phyloP scores from a whole-genome alignment of 768 basidiomycete genomes.

The Leccinum subgranulosum region DNA sequence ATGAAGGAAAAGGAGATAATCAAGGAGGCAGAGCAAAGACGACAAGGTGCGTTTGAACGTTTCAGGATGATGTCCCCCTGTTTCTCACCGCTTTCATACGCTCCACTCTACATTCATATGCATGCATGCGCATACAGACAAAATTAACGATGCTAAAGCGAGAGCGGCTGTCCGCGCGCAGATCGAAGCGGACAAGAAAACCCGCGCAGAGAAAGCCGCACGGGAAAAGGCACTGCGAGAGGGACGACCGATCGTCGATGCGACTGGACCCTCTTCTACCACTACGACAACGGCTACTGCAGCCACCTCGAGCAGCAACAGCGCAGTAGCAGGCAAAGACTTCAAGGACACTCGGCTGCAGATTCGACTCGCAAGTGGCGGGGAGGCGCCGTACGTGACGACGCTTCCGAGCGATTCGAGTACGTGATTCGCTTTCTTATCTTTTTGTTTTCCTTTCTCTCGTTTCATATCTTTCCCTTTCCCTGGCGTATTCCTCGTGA shows the following conservation, averaged over 20 bases:
- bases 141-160: slow-evolving; percentile 84
- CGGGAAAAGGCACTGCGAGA: slow-evolving; percentile 90
- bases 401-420: slow-evolving; percentile 77
- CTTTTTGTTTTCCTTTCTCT: neutral
- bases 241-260: slow-evolving; percentile 49
- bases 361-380: slow-evolving; percentile 78
- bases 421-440: slow-evolving; percentile 35
- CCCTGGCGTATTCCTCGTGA: neutral
- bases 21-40: slow-evolving; percentile 80
- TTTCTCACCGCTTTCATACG: neutral
- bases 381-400: slow-evolving; percentile 68
- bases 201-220: slow-evolving; percentile 83
- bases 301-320: slow-evolving; percentile 35
- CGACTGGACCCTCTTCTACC: slow-evolving; percentile 26
- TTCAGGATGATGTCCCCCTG: neutral
- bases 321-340: slow-evolving; percentile 57
- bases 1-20: slow-evolving; percentile 73
- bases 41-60: slow-evolving; percentile 51
- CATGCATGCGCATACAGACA: slow-evolving; percentile 51
- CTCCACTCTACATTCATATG: neutral
- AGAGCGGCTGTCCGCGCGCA: slow-evolving; percentile 87
- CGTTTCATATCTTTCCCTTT: neutral
- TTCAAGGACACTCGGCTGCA: slow-evolving; percentile 88
- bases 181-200: slow-evolving; percentile 91
- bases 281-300: slow-evolving; percentile 30